Evolutionary conservation across 441 rosid genomes (phyloP), one percentile per base, ranked within the genome.

Genomic region (Euphorbia schlechtendalii): DNA sequence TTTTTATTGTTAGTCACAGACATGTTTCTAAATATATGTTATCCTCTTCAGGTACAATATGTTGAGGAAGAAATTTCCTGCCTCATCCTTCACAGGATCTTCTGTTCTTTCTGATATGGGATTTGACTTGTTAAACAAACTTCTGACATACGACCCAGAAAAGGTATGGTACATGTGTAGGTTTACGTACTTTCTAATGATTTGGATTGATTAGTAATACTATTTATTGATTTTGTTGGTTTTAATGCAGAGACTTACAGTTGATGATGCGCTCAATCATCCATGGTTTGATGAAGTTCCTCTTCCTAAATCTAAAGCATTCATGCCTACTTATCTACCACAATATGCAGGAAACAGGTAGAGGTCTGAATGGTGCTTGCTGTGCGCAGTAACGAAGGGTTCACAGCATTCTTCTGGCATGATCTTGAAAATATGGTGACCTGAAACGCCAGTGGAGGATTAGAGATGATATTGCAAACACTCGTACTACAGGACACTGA

Each of bases 1-100:
- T 14, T 52, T 25, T 58, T 46, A 15, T 43, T 36, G 9, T 5
- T 17, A 28, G 7, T n/a, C 30, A n/a, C 25, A n/a, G 22, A 25
- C 34, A 13, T 20, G 48, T n/a, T 57, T 22, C 30, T 18, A 68
- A 28, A 34, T 8, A 8, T 32, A 22, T 67, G 63, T 58, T 76
- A 5, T 21, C 25, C 10, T 63, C 69, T 60, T n/a, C 81, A 86
- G 92, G 75, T 77, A 79, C 75, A 92, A 87, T 75, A 54, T 79
- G 64, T 73, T 92, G 70, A 87, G 94, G 27, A 87, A 77, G 78
- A 92, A 82, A 74, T 92, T 87, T 69, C 96, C 96, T 54, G 86
- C 81, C 2, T 63, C 75, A 36, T 82, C 92, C 51, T 89, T 92
- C 69, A 92, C 80, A 0, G 96, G 93, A 65, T 78, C 86, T 65